Base-by-base conservation (phyloP, 371 early-diverging fungal genomes). In the Mortierella sp. region DNA sequence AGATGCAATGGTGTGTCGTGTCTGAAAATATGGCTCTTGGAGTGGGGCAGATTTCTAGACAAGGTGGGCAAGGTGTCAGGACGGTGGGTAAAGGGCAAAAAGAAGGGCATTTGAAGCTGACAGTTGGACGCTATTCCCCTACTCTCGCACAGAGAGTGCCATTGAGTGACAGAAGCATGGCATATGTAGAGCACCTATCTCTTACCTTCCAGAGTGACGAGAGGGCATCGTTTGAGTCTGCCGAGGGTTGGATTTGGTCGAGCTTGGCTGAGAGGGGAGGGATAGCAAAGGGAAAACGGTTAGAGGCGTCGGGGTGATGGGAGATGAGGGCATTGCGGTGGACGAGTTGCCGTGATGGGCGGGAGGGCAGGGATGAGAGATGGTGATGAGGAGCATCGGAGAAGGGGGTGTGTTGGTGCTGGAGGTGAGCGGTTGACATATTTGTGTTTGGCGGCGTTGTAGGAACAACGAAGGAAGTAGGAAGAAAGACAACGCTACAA, bases 11-110 rank as follows among this genome's bases (percentile, higher is more conserved):
- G 84, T 46, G 51, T 84, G 84, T 48, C 78, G 71, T 46, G 84
- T 84, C 34, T 69, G 67, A 21, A 84, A 84, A 76, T 84, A 80
- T 2, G 84, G 84, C 44, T 84, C 84, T 51, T 84, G 77, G 16
- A 72, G 55, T 24, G 84, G 84, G 5, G 67, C 75, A 13, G 84
- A 59, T 61, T 78, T 80, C 81, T 80, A 44, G 44, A 59, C 14
- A 26, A 8, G 11, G 67, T 40, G 6, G 28, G 5, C 59, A 48
- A 34, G 37, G 31, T 16, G 50, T 50, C 2, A 50, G 16, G 50
- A 46, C 48, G 9, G 48, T 3, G 16, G 16, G 16, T 16, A 14
- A 50, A 50, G 50, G 50, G 16, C 46, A 50, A 40, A 40, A 40
- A 6, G 43, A 40, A 40, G 43, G 43, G 43, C 43, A 40, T 40